Percentiles rank a stretch among this genome's conserved stretches.
These are phyloP conservation scores for Mucor piriformis DNA, from an alignment of 371 early-diverging fungal species.

Conservation along the genomic window DNA sequence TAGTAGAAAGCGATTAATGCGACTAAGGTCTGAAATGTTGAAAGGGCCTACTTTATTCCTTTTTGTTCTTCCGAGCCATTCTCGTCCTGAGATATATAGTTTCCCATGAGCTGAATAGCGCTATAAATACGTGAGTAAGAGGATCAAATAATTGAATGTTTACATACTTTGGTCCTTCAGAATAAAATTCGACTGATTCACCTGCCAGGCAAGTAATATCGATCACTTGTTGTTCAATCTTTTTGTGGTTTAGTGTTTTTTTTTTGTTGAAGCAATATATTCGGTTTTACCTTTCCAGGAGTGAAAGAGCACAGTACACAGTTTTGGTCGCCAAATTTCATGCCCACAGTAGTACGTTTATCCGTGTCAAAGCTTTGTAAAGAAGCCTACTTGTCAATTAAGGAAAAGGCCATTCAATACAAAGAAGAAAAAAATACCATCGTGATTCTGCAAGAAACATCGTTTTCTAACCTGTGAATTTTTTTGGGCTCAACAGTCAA, in stretches of 20 bases:
- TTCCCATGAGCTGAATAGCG: conserved; percentile 75
- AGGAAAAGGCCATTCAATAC: not conserved
- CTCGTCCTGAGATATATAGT: conserved; percentile 60
- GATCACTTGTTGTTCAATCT: conserved; percentile 71
- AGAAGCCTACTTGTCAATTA: conserved; percentile 1
- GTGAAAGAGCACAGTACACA: conserved; percentile 6
- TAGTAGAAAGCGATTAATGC: no score
- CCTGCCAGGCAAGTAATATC: conserved; percentile 79
- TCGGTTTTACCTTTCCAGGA: not conserved
- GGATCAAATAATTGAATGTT: not conserved
- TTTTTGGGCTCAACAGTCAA: not conserved
- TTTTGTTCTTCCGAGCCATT: conserved; percentile 18
- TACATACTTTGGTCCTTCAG: conserved; percentile 56
- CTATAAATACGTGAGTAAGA: conserved; percentile 40
- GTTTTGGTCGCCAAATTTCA: not conserved
- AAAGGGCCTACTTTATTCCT: conserved; percentile 19
- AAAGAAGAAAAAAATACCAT: not conserved
- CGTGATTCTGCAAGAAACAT: conserved; percentile 6
- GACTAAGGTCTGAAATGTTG: no score
- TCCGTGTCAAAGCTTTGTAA: not conserved
- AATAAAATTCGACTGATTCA: conserved; percentile 75
- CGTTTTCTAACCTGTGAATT: not conserved
- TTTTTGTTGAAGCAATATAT: not conserved
- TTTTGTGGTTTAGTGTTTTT: not conserved
- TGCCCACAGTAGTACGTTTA: conserved; percentile 1